Evolutionary conservation across 306 rosid species (phyloP).

Genomic region (Begonia fuchsioides): DNA sequence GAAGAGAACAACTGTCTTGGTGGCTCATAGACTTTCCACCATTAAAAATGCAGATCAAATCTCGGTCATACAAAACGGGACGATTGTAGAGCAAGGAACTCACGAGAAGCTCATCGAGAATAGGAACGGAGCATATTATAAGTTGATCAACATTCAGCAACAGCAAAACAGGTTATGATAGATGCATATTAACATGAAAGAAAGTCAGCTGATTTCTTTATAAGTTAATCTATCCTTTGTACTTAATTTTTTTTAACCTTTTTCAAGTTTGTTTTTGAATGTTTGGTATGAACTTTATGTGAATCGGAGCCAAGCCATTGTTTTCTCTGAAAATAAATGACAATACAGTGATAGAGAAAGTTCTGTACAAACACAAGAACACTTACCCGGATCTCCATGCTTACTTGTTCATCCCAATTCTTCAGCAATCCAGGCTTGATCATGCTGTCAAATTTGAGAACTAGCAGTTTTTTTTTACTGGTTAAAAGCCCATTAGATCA

Average conservation of each 20-base stretch:
- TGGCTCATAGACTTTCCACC: constrained; percentile 87
- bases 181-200: too few relatives aligned
- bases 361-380: background rate
- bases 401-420: too few relatives aligned
- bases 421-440: too few relatives aligned
- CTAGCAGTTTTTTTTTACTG: too few relatives aligned
- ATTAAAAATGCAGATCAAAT: constrained; percentile 82
- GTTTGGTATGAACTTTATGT: background rate
- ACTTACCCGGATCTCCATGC: too few relatives aligned
- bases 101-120: constrained; percentile 66
- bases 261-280: background rate
- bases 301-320: background rate
- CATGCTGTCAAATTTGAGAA: too few relatives aligned
- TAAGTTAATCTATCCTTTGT: background rate
- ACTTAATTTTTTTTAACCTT: background rate
- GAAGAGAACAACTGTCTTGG: constrained; percentile 75
- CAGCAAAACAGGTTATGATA: constrained; percentile 30
- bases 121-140: constrained; percentile 62
- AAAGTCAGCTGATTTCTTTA: too few relatives aligned
- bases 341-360: background rate
- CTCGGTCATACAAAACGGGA: constrained; percentile 79
- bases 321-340: background rate
- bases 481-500: too few relatives aligned
- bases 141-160: constrained; percentile 77
- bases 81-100: constrained; percentile 82